Conservation (phyloP, 371 early-diverging fungal species). For the Lichtheimia corymbifera region DNA sequence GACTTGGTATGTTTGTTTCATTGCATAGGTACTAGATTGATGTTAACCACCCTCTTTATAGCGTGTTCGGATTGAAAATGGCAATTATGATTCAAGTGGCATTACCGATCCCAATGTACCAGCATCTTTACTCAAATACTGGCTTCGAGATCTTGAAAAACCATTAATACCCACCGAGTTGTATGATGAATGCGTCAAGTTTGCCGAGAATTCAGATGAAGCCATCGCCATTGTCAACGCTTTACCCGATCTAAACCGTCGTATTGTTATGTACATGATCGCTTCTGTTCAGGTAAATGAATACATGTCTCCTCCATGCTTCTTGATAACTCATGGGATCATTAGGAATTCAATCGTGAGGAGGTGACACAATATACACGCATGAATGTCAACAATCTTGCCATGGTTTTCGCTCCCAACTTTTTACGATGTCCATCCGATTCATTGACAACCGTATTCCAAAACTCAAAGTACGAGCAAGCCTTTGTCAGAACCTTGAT, state of each 20-base stretch:
- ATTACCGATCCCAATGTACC: slow-evolving; percentile 91
- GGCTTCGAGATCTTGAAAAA: slow-evolving; percentile 91
- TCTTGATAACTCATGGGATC: neutral
- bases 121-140: slow-evolving; percentile 88
- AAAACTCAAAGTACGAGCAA: slow-evolving; percentile 76
- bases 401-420: slow-evolving; percentile 96
- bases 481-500: slow-evolving; percentile 45
- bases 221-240: slow-evolving; percentile 64
- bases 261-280: slow-evolving; percentile 79
- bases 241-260: slow-evolving; percentile 75
- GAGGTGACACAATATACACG: slow-evolving; percentile 70
- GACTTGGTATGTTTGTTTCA: slow-evolving; percentile 56
- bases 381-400: slow-evolving; percentile 89
- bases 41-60: slow-evolving; percentile 9
- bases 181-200: slow-evolving; percentile 72
- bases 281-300: slow-evolving; percentile 72
- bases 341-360: slow-evolving; percentile 60
- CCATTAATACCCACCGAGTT: slow-evolving; percentile 87
- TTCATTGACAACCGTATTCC: slow-evolving; percentile 72
- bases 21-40: slow-evolving; percentile 4
- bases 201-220: slow-evolving; percentile 53
- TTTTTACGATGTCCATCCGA: slow-evolving; percentile 87
- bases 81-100: slow-evolving; percentile 66
- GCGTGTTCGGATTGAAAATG: slow-evolving; percentile 84
- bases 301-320: neutral